Base-by-base conservation (phyloP, 441 rosid genomes). In the Croton laevigatus region DNA sequence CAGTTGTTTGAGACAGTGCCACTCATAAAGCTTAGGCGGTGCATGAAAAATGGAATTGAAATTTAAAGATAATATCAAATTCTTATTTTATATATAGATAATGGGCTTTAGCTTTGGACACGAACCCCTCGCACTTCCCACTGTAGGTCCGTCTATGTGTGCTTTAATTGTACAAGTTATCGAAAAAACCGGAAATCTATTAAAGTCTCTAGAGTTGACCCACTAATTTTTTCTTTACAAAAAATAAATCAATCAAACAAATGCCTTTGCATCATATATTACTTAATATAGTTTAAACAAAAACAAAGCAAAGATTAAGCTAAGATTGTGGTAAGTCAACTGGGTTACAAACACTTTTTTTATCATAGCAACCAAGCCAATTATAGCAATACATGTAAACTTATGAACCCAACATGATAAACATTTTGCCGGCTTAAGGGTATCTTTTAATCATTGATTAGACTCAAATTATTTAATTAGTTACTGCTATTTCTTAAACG, bases 91-190 rank as follows among this genome's bases (percentile, higher is more conserved):
- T n/a, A n/a, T n/a, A n/a, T n/a, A n/a, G n/a, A n/a, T n/a, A n/a
- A n/a, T n/a, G n/a, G n/a, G n/a, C n/a, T n/a, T n/a, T n/a, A n/a
- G n/a, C n/a, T n/a, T n/a, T n/a, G n/a, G n/a, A n/a, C n/a, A n/a
- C n/a, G n/a, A n/a, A n/a, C n/a, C n/a, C n/a, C n/a, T n/a, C n/a
- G n/a, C n/a, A n/a, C n/a, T n/a, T n/a, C n/a, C n/a, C n/a, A n/a
- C n/a, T n/a, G n/a, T n/a, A n/a, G n/a, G n/a, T n/a, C n/a, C n/a
- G n/a, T n/a, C n/a, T n/a, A n/a, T n/a, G n/a, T n/a, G 44, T 36
- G 48, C 73, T 70, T 70, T 70, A 70, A 70, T 59, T 70, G 48
- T 49, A 59, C 73, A 70, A 70, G n/a, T 45, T 13, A 8, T 51
- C 45, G 36, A 36, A 10, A 52, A 51, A n/a, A 12, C 65, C 46